Percentiles rank a stretch among this genome's conserved stretches.
Conservation (phyloP, 306 rosid species). For the Vigna radiata region DNA sequence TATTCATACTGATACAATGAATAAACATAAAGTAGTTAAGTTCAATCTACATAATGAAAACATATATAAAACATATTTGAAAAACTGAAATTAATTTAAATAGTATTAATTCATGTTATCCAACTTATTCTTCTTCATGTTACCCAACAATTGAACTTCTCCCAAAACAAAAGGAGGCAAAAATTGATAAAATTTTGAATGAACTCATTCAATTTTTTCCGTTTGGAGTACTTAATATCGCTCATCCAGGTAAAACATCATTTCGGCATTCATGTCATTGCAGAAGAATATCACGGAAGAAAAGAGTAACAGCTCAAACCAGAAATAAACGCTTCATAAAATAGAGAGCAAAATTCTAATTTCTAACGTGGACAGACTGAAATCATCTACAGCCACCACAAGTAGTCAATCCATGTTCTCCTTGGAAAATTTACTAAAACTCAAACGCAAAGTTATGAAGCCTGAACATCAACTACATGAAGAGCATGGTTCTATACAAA, state of each 20-base stretch:
- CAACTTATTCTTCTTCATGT: neutral
- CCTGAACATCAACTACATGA: constrained; percentile 33
- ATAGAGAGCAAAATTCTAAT: neutral
- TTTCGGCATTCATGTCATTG: neutral
- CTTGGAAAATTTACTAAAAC: constrained; percentile 39
- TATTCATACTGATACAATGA: too few species aligned
- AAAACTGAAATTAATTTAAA: too few species aligned
- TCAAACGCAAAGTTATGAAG: neutral
- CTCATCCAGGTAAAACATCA: neutral
- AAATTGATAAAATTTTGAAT: neutral
- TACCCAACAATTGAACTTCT: too few species aligned
- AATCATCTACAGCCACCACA: constrained; percentile 10
- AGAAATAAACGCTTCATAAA: constrained; percentile 19
- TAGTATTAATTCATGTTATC: neutral
- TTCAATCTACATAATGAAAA: too few species aligned
- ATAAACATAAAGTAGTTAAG: too few species aligned
- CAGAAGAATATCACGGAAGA: neutral
- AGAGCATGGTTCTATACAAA: constrained; percentile 45
- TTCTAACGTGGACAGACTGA: constrained; percentile 10
- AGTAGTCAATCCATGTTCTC: constrained; percentile 21
- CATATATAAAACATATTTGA: too few species aligned
- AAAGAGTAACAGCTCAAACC: constrained; percentile 3
- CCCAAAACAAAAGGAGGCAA: neutral
- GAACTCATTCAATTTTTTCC: neutral
- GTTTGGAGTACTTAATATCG: neutral